Conservation (phyloP, 257 asterid genomes). For the Nicotiana sylvestris region DNA sequence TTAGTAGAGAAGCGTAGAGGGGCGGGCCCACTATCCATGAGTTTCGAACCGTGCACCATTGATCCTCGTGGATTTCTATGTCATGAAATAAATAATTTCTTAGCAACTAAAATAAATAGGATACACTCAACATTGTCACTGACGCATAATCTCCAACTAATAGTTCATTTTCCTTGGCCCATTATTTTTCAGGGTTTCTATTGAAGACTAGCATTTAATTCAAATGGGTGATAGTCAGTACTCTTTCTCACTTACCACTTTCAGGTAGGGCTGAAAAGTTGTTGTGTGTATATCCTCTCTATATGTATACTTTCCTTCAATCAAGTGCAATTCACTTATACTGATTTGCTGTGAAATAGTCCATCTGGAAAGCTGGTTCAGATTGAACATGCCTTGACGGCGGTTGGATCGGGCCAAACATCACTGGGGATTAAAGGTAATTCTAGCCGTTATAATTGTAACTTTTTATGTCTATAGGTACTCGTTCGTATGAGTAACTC, state of each 20-base stretch:
- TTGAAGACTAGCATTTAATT: conserved; percentile 11
- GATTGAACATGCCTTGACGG: conserved; percentile 97
- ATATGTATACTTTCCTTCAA: background rate
- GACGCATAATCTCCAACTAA: background rate
- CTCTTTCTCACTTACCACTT: conserved; percentile 97
- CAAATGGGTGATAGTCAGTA: conserved; percentile 98
- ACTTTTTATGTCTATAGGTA: background rate
- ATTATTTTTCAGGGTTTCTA: background rate
- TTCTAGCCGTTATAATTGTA: background rate
- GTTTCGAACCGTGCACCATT: no score
- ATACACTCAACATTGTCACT: background rate
- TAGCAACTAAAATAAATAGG: background rate
- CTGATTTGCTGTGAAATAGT: conserved; percentile 32
- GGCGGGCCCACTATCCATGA: no score
- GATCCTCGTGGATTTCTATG: no score
- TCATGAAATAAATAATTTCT: background rate
- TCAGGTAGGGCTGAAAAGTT: conserved; percentile 50
- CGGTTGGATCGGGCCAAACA: conserved; percentile 99
- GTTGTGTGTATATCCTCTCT: background rate
- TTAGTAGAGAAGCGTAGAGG: no score
- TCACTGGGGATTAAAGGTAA: conserved; percentile 96
- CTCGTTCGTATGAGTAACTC: background rate
- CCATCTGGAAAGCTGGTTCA: conserved; percentile 99
- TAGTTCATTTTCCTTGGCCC: background rate
- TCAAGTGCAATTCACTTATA: background rate